Evolutionary conservation across 805 yeast genomes (phyloP), one percentile per base, ranked within the genome.

Genomic region (Cyberlindnera suaveolens): DNA sequence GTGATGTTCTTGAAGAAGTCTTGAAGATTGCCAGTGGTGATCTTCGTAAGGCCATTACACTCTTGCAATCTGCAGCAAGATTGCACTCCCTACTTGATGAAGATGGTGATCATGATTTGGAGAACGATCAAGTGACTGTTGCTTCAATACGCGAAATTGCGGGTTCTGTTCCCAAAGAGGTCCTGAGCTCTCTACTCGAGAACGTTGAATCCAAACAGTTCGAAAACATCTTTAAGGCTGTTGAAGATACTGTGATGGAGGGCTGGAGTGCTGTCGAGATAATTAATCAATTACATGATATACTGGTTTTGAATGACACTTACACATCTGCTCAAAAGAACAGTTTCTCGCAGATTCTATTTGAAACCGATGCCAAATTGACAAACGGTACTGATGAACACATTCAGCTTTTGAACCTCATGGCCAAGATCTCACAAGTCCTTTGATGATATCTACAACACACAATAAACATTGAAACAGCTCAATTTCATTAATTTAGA

Each of bases 301-400:
- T 58, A 44, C 69, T 86, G 47, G 70, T 85, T 32, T 62, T 77
- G 42, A 77, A 77, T 52, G 85, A 79, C 46, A 50, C 63, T 3
- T 60, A 75, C 27, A 56, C 68, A 5, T 67, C 82, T 1, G 50
- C 55, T 1, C 78, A 78, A 47, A 93, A 91, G 59, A 85, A 80
- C 57, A 55, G 63, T 36, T 74, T 88, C 10, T 75, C 96, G 0
- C 64, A 70, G 56, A 63, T 78, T 6, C 62, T 93, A 20, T 87
- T 89, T 53, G 83, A 80, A 35, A 73, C 87, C 0, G 98, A 91
- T 61, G 74, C 77, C 39, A 74, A 80, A 41, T 68, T 91, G 42
- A 74, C 80, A 42, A 87, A 80, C 57, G 99, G 99, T 14, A 78
- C 96, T 4, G 95, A 89, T 55, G 99, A 91, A 60, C 87, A 85